Conservation (phyloP, 2,329 filamentous ascomycete genomes). For the Fusarium buxicola region DNA sequence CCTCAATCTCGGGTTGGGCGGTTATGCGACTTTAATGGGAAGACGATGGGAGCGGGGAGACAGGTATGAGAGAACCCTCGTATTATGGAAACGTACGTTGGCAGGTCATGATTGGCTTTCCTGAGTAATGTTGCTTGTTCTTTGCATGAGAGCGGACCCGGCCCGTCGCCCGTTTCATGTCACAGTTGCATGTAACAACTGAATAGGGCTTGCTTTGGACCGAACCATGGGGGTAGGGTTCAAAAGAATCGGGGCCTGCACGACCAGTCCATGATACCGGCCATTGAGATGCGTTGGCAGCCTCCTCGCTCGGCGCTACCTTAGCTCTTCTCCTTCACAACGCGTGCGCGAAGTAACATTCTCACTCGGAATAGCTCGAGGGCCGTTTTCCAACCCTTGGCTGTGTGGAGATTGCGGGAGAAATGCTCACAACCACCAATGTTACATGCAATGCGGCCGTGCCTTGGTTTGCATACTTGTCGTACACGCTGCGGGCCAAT, state of each 20-base stretch:
- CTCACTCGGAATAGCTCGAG: neutral
- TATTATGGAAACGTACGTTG: conserved; percentile 5
- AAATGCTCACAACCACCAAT: neutral
- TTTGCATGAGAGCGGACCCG: conserved; percentile 6
- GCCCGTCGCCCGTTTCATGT: conserved; percentile 1
- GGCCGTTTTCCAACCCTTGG: too few relatives aligned
- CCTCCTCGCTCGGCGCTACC: neutral
- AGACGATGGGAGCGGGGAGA: neutral
- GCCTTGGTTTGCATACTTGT: neutral
- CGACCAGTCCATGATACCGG: neutral
- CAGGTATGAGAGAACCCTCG: neutral
- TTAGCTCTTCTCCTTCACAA: neutral
- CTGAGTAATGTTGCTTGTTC: neutral
- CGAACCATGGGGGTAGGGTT: neutral
- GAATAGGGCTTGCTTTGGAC: neutral
- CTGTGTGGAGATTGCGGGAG: conserved; percentile 4
- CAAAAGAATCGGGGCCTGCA: neutral
- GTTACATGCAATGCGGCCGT: neutral
- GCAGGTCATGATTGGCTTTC: conserved; percentile 1
- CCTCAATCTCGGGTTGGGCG: neutral
- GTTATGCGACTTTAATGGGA: neutral
- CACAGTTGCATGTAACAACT: neutral
- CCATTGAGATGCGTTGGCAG: neutral
- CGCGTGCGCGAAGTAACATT: neutral
- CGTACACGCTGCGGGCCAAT: conserved; percentile 4